Base-by-base conservation (phyloP, 768 basidiomycete genomes). In the Leccinum aurantiacum region DNA sequence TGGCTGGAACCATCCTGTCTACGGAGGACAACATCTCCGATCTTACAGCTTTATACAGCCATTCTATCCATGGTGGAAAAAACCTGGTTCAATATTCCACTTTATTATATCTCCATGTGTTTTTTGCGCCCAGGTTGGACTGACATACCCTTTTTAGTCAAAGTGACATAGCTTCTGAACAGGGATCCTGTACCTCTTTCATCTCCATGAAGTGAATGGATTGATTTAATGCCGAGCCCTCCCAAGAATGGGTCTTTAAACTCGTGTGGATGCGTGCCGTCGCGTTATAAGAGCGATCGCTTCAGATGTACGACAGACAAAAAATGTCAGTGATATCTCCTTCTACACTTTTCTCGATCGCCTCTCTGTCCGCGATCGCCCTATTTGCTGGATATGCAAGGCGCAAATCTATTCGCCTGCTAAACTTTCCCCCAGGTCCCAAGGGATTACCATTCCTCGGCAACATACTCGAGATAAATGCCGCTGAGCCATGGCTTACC, bases 371-470 rank as follows among this genome's bases (percentile, higher is more conserved):
- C 13, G 60, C 24, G 27, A 33, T 68, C 50, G 54, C 35, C 38
- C 44, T 71, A 6, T 33, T 62, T 44, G 33, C 51, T 29, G 8
- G 54, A 35, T 58, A 60, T 60, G 65, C 47, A 58, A 66, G 48
- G 49, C 63, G 55, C 48, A 69, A 53, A 38, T 19, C 51, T 22
- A 24, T 13, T 41, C 56, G 53, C 47, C 37, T 33, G 17, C 22
- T 38, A 27, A 60, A 49, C 22, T 3, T 62, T 8, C 74, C 75
- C 37, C 76, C 74, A 1, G 74, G 74, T 1, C 74, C 74, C 2
- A 68, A 62, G 53, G 27, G 25, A 27, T 27, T 27, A 27, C 25
- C 25, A 27, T 27, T 27, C 25, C 25, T 27, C 25, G 25, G 25
- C 25, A 27, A 27, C 25, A 6, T 27, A 27, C 25, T 27, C 25